These are phyloP conservation scores for Helminthosporium solani DNA, from an alignment of 2,329 filamentous ascomycete genomes.

Conservation along the genomic window DNA sequence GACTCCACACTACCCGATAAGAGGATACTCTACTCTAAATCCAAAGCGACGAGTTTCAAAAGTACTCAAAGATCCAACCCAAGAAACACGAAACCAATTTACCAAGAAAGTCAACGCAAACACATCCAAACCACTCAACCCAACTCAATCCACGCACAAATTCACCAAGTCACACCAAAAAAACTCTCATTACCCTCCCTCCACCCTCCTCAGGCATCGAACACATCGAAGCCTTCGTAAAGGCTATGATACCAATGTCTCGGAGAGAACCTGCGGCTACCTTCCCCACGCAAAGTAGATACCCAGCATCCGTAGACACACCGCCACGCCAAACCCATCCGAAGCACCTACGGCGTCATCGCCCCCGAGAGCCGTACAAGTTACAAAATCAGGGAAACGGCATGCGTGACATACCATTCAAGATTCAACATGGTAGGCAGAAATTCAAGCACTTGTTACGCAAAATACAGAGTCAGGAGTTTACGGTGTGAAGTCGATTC, in stretches of 20 bases:
- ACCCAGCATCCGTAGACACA: background rate
- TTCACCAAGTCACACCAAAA: background rate
- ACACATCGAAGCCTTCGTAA: background rate
- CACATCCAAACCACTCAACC: constrained; percentile 4
- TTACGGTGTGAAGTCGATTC: background rate
- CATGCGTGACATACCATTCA: constrained; percentile 2
- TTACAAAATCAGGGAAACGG: background rate
- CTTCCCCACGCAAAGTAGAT: background rate
- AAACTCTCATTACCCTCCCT: background rate
- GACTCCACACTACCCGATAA: background rate
- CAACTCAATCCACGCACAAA: constrained; percentile 1
- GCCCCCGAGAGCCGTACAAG: constrained; percentile 2
- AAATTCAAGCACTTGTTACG: background rate
- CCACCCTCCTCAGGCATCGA: background rate
- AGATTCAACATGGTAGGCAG: background rate
- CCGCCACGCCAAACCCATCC: constrained; percentile 5
- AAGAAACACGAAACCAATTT: too few relatives aligned
- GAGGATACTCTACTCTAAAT: too few relatives aligned
- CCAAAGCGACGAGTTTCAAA: too few relatives aligned
- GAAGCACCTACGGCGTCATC: constrained; percentile 2
- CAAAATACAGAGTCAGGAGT: background rate
- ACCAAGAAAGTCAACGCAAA: too few relatives aligned
- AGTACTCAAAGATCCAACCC: too few relatives aligned
- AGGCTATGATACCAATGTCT: background rate
- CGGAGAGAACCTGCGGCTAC: background rate